A percentile compares a stretch with the other conserved stretches of the same genome.
Evolutionary conservation across 257 asterid species (phyloP).

Genomic region (Solanum acaule): DNA sequence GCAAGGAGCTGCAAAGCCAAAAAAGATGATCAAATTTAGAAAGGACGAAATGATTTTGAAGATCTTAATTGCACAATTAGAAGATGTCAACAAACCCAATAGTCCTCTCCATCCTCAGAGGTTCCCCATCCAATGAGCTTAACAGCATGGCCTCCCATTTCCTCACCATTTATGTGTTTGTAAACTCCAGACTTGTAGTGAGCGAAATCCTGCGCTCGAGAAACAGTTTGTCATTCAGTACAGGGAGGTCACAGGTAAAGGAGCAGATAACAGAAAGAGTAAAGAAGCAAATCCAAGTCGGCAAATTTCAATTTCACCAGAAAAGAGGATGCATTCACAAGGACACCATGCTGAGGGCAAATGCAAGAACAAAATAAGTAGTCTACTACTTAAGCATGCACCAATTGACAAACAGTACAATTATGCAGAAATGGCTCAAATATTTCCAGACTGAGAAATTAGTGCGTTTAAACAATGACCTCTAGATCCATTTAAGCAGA

Average conservation of each 20-base stretch:
- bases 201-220: slow-evolving; percentile 67
- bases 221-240: not conserved
- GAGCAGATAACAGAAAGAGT: not conserved
- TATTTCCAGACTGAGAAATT: not conserved
- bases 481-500: not conserved
- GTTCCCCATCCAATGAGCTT: slow-evolving; percentile 98
- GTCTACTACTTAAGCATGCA: not conserved
- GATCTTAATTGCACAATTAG: not conserved
- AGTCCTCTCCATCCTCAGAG: slow-evolving; percentile 68
- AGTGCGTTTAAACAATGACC: not conserved
- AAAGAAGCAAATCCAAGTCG: not conserved
- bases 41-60: not conserved
- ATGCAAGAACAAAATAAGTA: not conserved
- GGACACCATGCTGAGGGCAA: not conserved
- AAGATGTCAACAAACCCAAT: slow-evolving; percentile 49
- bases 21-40: slow-evolving; percentile 3
- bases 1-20: slow-evolving; percentile 65
- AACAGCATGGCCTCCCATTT: slow-evolving; percentile 91
- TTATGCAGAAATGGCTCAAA: not conserved
- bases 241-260: not conserved
- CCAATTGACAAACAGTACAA: not conserved
- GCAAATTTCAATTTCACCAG: not conserved
- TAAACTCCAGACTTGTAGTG: slow-evolving; percentile 90
- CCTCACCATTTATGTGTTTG: slow-evolving; percentile 59
- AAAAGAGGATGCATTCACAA: not conserved